Evolutionary conservation across 768 basidiomycete species (phyloP).

Genomic region (Boletus edulis): DNA sequence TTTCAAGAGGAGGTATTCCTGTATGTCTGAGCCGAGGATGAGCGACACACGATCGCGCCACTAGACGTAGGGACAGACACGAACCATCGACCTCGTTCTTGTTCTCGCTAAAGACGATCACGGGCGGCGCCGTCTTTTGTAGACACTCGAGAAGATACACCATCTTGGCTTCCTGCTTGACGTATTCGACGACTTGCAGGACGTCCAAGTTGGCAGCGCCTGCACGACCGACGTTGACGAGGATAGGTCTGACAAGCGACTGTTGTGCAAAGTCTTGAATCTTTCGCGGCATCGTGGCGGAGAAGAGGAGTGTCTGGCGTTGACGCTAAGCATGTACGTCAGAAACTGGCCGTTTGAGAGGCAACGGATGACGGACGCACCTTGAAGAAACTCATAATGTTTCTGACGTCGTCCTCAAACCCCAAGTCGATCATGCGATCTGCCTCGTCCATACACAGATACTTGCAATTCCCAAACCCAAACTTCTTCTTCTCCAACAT

Average conservation of each 20-base stretch:
- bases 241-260: constrained; percentile 89
- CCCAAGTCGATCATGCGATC: constrained; percentile 99
- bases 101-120: constrained; percentile 97
- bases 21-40: constrained; percentile 71
- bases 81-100: constrained; percentile 99
- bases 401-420: constrained; percentile 97
- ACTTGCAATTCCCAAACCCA: constrained; percentile 92
- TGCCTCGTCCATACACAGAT: constrained; percentile 97
- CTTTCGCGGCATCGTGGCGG: constrained; percentile 98
- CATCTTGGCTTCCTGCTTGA: constrained; percentile 99
- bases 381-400: constrained; percentile 99
- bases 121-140: constrained; percentile 97
- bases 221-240: constrained; percentile 97
- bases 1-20: constrained; percentile 94
- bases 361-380: constrained; percentile 39
- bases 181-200: constrained; percentile 95
- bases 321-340: constrained; percentile 58
- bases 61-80: constrained; percentile 14
- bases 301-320: constrained; percentile 95
- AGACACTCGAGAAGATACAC: constrained; percentile 96
- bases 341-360: not conserved
- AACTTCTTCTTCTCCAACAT: constrained; percentile 96
- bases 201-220: constrained; percentile 98
- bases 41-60: not conserved
- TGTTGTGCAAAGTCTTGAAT: constrained; percentile 99